Base-by-base conservation (phyloP, 176 grass and related monocot species). In the Oryza coarctata region DNA sequence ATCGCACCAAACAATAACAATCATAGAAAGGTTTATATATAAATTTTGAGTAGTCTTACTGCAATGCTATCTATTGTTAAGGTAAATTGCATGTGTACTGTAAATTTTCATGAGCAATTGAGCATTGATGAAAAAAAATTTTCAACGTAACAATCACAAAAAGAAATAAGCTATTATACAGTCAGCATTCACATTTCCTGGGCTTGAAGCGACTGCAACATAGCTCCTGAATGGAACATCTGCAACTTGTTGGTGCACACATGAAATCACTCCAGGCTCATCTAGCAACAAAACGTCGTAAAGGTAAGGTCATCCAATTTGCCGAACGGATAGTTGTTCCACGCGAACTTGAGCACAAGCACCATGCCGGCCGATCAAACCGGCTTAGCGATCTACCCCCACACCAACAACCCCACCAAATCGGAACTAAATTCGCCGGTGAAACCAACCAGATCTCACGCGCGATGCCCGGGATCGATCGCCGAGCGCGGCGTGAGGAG, bases 391-490 rank as follows among this genome's bases (percentile, higher is more conserved):
- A 75, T 36, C 49, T 14, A 10, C 27, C 55, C 14, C 52, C 8
- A 0, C 71, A 15, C 40, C 50, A 6, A 6, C 47, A 29, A 60
- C 6, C 34, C 49, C 2, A 3, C 31, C 2, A 43, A 83, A n/a
- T 11, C 33, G 34, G 13, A 15, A 23, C 55, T 11, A 18, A 18
- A 41, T 26, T 38, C 61, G 13, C 3, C 34, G 12, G 6, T 31
- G 18, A 63, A 63, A 27, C 31, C 52, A 36, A 57, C 15, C 73
- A 77, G 65, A 77, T 85, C 45, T 60, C 64, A 8, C 47, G 12
- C 61, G 9, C 17, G 45, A 14, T 6, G 38, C 9, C 6, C 38
- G 38, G 43, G 45, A 49, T 49, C 45, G 45, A 49, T 49, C 45
- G 45, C 45, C 3, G 38, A 39, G 40, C 82, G 43, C 14, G 29